Conservation (phyloP, 108 stramenopile species). For the Cyclotella distinguenda region DNA sequence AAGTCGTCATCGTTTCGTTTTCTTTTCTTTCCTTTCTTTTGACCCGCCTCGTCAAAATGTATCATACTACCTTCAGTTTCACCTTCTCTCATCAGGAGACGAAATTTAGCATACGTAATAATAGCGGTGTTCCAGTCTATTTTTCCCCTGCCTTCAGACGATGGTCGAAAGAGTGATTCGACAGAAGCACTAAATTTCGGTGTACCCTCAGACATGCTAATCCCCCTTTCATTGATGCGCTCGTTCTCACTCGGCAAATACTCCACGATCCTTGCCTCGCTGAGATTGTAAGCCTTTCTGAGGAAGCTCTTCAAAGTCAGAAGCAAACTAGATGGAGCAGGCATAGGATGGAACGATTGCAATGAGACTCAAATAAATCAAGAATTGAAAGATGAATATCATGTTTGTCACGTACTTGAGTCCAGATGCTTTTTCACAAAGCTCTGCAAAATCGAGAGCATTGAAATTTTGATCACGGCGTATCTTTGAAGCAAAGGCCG, state of each 20-base stretch:
- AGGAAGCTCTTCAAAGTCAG: constrained; percentile 75
- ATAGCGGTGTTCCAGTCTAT: constrained; percentile 43
- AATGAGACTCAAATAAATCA: neutral
- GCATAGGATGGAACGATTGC: neutral
- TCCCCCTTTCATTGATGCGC: constrained; percentile 40
- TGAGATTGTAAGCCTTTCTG: constrained; percentile 66
- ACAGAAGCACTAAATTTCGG: constrained; percentile 23
- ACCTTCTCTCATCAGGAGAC: constrained; percentile 22
- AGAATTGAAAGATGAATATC: neutral
- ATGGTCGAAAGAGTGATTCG: constrained; percentile 15
- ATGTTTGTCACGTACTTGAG: constrained; percentile 43
- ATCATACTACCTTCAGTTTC: neutral
- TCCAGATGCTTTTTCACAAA: constrained; percentile 64
- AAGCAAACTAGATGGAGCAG: constrained; percentile 33
- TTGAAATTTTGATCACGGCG: constrained; percentile 31
- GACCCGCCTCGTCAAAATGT: constrained; percentile 6
- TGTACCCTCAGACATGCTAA: constrained; percentile 19
- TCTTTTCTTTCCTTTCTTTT: constrained; percentile 11
- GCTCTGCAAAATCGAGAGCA: constrained; percentile 45
- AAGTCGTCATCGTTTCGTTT: neutral
- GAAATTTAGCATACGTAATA: constrained; percentile 28
- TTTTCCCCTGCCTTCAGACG: neutral
- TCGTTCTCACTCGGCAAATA: constrained; percentile 76
- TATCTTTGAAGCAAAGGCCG: constrained; percentile 23
- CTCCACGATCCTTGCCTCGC: constrained; percentile 65